phyloP scores from a whole-genome alignment of 306 rosid genomes.

The Datisca glomerata region DNA sequence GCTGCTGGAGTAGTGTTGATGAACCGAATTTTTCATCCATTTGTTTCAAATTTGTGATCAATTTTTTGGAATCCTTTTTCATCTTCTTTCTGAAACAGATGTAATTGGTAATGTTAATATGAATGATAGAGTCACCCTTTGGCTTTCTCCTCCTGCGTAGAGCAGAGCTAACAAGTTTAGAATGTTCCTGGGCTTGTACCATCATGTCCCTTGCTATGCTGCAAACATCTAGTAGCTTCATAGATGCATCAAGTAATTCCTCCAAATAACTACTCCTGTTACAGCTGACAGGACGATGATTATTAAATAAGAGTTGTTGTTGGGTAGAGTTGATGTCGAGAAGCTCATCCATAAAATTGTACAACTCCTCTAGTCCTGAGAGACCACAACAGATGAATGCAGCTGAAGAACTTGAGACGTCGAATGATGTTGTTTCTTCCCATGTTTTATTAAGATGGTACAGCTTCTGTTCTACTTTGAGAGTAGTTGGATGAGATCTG shows the following conservation, averaged over 20 bases:
- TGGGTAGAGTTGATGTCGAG: conserved; percentile 47
- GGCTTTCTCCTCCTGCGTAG: conserved; percentile 61
- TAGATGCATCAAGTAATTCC: conserved; percentile 47
- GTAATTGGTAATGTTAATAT: conserved; percentile 26
- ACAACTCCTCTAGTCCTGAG: conserved; percentile 31
- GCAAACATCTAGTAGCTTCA: conserved; percentile 47
- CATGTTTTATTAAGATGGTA: conserved; percentile 26
- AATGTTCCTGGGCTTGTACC: conserved; percentile 39
- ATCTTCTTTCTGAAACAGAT: conserved; percentile 30
- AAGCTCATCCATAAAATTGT: conserved; percentile 39
- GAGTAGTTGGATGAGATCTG: conserved; percentile 44
- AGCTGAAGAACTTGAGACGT: conserved; percentile 28
- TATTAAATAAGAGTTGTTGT: conserved; percentile 28
- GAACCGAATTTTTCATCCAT: conserved; percentile 28
- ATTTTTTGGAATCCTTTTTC: conserved; percentile 41
- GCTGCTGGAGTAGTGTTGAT: background rate
- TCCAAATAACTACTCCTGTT: conserved; percentile 27
- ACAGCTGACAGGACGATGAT: too few relatives aligned
- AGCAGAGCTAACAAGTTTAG: conserved; percentile 41
- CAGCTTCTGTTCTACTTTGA: conserved; percentile 37
- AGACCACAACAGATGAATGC: conserved; percentile 23
- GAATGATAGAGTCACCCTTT: conserved; percentile 38
- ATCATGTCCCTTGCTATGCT: conserved; percentile 38
- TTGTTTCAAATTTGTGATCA: conserved; percentile 23
- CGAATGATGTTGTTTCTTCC: conserved; percentile 26